Evolutionary conservation across 176 grass and related monocot genomes (phyloP).

Genomic region (Oryza meridionalis): DNA sequence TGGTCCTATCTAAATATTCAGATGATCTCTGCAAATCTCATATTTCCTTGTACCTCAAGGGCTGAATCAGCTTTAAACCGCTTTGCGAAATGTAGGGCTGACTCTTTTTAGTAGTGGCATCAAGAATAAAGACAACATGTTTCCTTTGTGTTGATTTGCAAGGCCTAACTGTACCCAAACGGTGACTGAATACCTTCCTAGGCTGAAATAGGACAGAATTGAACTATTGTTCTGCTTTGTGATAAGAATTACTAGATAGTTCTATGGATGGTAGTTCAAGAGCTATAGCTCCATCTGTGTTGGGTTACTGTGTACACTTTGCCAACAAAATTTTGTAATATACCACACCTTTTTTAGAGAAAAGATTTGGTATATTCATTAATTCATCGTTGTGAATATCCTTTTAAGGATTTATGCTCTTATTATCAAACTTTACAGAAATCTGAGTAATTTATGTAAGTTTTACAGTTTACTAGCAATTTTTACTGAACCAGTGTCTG

Average conservation of each 20-base stretch:
- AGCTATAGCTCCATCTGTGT: neutral
- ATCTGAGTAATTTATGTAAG: neutral
- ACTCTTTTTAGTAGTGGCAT: slow-evolving; percentile 35
- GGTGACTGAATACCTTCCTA: slow-evolving; percentile 29
- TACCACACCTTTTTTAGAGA: neutral
- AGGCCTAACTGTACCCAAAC: slow-evolving; percentile 29
- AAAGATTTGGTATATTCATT: neutral
- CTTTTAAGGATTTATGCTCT: slow-evolving; percentile 1
- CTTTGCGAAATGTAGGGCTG: slow-evolving; percentile 32
- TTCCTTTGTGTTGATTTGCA: slow-evolving; percentile 35
- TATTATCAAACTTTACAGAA: neutral
- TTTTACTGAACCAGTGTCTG: neutral
- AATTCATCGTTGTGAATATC: slow-evolving; percentile 1
- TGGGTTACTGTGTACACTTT: neutral
- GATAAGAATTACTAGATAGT: slow-evolving; percentile 25
- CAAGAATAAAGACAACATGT: slow-evolving; percentile 26
- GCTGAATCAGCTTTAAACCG: slow-evolving; percentile 22
- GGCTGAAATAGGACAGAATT: neutral
- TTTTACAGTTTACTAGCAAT: neutral
- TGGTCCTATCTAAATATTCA: slow-evolving; percentile 26
- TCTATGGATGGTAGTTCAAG: slow-evolving; percentile 15
- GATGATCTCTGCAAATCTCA: neutral
- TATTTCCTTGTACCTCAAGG: slow-evolving; percentile 37
- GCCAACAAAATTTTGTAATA: neutral
- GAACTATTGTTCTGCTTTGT: slow-evolving; percentile 32